Conservation (phyloP, 805 yeast genomes). For the Zygoascus bituminiphila region DNA sequence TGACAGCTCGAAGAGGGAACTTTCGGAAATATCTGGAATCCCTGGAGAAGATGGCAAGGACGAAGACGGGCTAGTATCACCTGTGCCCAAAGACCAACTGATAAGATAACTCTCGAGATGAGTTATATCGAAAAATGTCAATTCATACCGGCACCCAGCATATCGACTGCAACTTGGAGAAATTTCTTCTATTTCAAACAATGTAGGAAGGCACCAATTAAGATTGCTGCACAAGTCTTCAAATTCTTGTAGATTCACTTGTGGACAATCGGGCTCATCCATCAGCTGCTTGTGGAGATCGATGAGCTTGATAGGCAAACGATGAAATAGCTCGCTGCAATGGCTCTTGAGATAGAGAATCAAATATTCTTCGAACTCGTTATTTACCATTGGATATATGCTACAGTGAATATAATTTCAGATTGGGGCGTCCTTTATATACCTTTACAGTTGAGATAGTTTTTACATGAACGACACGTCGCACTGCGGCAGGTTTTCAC, state of each 20-base stretch:
- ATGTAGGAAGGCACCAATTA: not conserved
- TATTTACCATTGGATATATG: not conserved
- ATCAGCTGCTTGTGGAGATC: not conserved
- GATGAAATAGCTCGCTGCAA: not conserved
- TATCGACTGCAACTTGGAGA: not conserved
- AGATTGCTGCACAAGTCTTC: not conserved
- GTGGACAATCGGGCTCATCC: not conserved
- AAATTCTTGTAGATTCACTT: not conserved
- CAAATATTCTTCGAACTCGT: conserved; percentile 6
- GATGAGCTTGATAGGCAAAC: conserved; percentile 6
- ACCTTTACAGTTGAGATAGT: not conserved
- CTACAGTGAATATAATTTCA: too few species aligned
- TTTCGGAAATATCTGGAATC: not conserved
- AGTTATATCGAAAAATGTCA: not conserved
- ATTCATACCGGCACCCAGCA: not conserved
- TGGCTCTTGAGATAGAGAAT: conserved; percentile 7
- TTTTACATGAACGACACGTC: not conserved
- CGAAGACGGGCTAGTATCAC: not conserved
- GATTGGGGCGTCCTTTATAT: too few species aligned
- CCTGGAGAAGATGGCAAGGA: not conserved
- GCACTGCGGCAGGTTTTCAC: too few species aligned
- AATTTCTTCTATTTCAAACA: not conserved
- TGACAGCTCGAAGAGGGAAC: not conserved
- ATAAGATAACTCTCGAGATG: not conserved
- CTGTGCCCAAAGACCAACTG: not conserved